These are phyloP conservation scores for Pseudoscleropodium purum DNA, from an alignment of 225 moss, liverwort and hornwort genomes.

Conservation along the genomic window DNA sequence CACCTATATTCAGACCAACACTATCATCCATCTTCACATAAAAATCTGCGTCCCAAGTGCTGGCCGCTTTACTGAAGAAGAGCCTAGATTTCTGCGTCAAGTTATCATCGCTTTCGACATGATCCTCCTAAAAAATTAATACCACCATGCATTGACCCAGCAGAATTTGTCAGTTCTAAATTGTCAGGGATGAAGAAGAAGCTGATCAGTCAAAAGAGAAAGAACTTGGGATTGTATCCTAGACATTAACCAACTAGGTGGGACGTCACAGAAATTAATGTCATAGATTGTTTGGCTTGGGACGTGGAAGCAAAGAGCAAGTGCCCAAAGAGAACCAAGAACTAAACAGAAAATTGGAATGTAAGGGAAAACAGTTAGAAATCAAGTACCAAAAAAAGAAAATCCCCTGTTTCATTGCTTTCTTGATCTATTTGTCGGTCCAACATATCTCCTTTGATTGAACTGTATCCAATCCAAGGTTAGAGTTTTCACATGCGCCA, in stretches of 20 bases:
- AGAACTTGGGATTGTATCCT: not conserved
- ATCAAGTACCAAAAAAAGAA: conserved; percentile 70
- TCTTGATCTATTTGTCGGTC: conserved; percentile 80
- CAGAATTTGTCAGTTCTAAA: not conserved
- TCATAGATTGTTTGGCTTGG: not conserved
- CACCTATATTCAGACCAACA: conserved; percentile 77
- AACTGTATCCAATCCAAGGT: conserved; percentile 38
- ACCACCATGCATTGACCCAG: not conserved
- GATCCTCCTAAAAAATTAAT: conserved; percentile 51
- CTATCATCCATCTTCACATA: conserved; percentile 90
- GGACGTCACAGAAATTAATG: not conserved
- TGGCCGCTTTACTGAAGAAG: conserved; percentile 60
- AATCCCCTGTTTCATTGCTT: conserved; percentile 53
- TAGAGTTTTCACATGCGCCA: not conserved
- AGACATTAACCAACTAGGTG: not conserved
- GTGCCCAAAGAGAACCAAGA: not conserved
- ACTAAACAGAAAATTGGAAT: not conserved
- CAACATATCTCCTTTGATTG: conserved; percentile 83
- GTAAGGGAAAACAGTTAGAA: not conserved
- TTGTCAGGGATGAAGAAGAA: not conserved
- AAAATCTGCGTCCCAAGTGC: conserved; percentile 87
- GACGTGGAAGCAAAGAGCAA: not conserved
- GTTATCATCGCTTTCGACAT: conserved; percentile 75
- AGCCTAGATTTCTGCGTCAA: conserved; percentile 68
- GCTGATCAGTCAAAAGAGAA: not conserved